Conservation (phyloP, 2,329 filamentous ascomycete genomes). For the Diaporthe vexans region DNA sequence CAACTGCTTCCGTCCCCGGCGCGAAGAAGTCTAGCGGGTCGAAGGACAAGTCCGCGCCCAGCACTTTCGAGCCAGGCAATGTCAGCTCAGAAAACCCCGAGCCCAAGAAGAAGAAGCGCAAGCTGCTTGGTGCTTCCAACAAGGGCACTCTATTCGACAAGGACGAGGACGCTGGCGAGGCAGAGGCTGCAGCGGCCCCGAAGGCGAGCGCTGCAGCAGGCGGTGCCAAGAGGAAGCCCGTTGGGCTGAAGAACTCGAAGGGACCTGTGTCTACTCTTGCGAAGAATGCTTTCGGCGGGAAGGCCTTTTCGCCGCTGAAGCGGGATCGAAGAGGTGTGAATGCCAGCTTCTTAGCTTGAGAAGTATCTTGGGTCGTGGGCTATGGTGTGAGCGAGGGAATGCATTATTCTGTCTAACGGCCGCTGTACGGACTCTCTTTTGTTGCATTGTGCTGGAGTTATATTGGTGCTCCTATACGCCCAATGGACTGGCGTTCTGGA, state of each 20-base stretch:
- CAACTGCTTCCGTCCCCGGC: conserved; percentile 47
- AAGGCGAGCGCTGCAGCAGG: conserved; percentile 30
- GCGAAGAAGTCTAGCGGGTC: conserved; percentile 51
- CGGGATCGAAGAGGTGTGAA: conserved; percentile 74
- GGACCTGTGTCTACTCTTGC: conserved; percentile 46
- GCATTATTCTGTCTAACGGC: conserved; percentile 10
- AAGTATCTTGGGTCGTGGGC: not conserved
- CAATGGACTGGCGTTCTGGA: conserved; percentile 30
- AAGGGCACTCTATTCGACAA: conserved; percentile 78
- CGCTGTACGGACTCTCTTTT: conserved; percentile 20
- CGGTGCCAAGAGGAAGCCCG: conserved; percentile 45
- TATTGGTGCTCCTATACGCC: conserved; percentile 3
- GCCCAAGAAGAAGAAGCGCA: conserved; percentile 78
- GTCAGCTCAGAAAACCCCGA: conserved; percentile 49
- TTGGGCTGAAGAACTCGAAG: conserved; percentile 42
- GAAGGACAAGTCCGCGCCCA: conserved; percentile 45
- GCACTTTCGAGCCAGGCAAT: conserved; percentile 26
- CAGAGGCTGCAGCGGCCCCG: conserved; percentile 43
- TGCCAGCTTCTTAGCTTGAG: conserved; percentile 70
- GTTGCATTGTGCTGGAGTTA: conserved; percentile 36
- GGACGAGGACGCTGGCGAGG: conserved; percentile 73
- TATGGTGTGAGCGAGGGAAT: no score
- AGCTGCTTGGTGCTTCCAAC: conserved; percentile 73
- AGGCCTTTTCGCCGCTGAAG: conserved; percentile 80
- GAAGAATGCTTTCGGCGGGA: conserved; percentile 65